Evolutionary conservation across 106 monocot species (phyloP).

Genomic region (Dendrobium nobile): DNA sequence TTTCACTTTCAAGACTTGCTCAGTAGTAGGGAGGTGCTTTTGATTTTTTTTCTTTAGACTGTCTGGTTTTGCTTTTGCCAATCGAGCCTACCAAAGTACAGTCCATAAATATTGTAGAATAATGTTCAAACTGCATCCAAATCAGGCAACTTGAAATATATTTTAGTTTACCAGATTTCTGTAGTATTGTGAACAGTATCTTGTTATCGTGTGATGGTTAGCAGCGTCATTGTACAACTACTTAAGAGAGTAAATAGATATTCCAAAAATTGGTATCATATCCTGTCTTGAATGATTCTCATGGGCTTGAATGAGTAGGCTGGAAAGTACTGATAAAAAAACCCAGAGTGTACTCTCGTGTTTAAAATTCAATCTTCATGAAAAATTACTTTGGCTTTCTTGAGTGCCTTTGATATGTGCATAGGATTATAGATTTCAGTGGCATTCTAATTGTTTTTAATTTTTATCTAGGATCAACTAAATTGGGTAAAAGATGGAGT

Average conservation of each 20-base stretch:
- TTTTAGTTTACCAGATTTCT: not conserved
- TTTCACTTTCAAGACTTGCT: not conserved
- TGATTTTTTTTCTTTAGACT: not conserved
- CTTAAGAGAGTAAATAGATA: not conserved
- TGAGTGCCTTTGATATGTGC: not conserved
- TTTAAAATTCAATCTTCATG: not conserved
- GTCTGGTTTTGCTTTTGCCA: not conserved
- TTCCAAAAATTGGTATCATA: not conserved
- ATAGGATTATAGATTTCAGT: not conserved
- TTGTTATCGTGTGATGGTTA: not conserved
- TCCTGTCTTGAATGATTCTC: not conserved
- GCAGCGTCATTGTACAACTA: not conserved
- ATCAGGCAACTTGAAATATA: not conserved
- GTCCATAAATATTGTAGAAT: too few species aligned
- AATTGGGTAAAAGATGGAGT: constrained; percentile 49
- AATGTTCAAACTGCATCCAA: not conserved
- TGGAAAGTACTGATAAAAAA: not conserved
- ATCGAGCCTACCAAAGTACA: not conserved
- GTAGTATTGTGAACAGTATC: not conserved
- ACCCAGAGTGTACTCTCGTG: not conserved
- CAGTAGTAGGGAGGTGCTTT: not conserved
- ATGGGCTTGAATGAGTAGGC: not conserved
- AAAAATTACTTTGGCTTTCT: not conserved
- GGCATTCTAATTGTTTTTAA: constrained; percentile 2
- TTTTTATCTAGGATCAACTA: constrained; percentile 20